Percentiles rank a stretch among this genome's conserved stretches.
phyloP scores from a whole-genome alignment of 108 stramenopile genomes.

The Nannochloropsis salina region DNA sequence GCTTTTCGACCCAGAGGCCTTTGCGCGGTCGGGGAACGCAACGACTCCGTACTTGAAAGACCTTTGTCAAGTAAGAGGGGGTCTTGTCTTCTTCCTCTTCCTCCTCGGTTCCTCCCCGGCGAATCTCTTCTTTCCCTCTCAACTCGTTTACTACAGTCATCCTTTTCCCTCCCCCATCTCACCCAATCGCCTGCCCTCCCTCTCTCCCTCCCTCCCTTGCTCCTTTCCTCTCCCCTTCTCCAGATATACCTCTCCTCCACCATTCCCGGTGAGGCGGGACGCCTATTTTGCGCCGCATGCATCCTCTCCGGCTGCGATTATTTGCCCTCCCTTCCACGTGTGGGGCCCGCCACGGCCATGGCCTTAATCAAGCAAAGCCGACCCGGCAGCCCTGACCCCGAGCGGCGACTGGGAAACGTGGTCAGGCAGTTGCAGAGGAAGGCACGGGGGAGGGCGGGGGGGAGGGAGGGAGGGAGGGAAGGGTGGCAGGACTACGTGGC shows the following conservation, averaged over 20 bases:
- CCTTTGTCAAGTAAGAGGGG: not conserved
- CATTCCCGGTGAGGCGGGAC: not conserved
- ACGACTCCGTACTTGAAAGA: not conserved
- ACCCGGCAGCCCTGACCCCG: not conserved
- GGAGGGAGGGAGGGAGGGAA: not conserved
- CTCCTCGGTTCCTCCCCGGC: not conserved
- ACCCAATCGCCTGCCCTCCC: not conserved
- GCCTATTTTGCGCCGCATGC: slow-evolving; percentile 1
- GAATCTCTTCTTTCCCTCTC: not conserved
- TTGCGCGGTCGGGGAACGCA: not conserved
- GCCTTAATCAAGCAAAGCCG: not conserved
- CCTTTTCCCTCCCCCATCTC: not conserved
- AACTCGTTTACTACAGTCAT: not conserved
- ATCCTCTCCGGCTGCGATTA: slow-evolving; percentile 38
- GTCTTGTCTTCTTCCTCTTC: not conserved
- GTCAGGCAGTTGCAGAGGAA: not conserved
- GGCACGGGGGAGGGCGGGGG: not conserved
- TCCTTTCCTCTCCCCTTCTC: not conserved
- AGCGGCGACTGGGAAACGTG: not conserved
- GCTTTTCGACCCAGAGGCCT: not conserved
- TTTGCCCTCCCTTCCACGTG: slow-evolving; percentile 12
- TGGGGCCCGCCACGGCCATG: not conserved
- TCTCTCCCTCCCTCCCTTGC: not conserved
- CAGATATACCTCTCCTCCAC: not conserved
- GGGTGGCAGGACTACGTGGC: not conserved